Conservation (phyloP, 805 yeast genomes). For the Lachancea thermotolerans region DNA sequence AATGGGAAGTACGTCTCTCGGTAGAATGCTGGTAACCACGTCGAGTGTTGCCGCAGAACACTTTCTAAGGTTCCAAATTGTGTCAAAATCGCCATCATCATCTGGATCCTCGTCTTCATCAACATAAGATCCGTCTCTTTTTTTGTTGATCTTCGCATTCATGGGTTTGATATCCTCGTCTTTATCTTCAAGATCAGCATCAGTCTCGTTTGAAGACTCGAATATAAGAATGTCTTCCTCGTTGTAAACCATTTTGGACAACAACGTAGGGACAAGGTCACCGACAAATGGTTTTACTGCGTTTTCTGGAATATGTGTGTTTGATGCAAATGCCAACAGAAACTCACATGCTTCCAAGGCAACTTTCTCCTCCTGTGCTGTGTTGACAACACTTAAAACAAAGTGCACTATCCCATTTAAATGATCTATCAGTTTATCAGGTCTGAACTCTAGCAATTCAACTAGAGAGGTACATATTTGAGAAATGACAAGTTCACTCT, state of each 20-base stretch:
- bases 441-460: conserved; percentile 62
- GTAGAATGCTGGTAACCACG: conserved; percentile 59
- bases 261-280: conserved; percentile 65
- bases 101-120: conserved; percentile 60
- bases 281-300: conserved; percentile 52
- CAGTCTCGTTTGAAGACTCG: conserved; percentile 58
- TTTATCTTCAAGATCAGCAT: conserved; percentile 69
- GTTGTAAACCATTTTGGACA: conserved; percentile 80
- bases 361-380: conserved; percentile 55
- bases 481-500: conserved; percentile 53
- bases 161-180: conserved; percentile 86
- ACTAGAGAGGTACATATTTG: conserved; percentile 75
- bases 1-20: conserved; percentile 57
- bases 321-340: conserved; percentile 64
- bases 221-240: conserved; percentile 67
- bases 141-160: conserved; percentile 57
- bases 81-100: conserved; percentile 60
- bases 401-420: conserved; percentile 80
- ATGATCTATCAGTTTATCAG: conserved; percentile 76
- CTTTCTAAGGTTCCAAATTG: conserved; percentile 87
- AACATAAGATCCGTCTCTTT: conserved; percentile 41
- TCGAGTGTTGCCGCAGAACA: conserved; percentile 94
- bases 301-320: conserved; percentile 45
- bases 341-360: conserved; percentile 93
- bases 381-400: conserved; percentile 69